Evolutionary conservation across 1,284 basidiomycete species (phyloP), one percentile per base, ranked within the genome.

Genomic region (Fomes fomentarius): DNA sequence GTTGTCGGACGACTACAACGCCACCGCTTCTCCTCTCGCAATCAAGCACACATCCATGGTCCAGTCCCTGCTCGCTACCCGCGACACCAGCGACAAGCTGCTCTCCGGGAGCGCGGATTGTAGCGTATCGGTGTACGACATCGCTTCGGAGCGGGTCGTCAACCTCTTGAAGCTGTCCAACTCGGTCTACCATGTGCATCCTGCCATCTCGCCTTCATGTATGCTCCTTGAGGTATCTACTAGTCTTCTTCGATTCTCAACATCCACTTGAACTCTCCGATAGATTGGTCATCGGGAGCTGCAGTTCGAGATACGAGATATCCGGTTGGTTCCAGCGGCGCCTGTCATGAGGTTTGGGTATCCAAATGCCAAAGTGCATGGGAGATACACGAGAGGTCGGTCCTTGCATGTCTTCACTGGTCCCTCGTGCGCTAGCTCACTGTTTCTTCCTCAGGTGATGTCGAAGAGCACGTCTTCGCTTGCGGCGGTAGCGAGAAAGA

Each of bases 261-360:
- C 26, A 21, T 30, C 17, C 15, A 31, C 8, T 21, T 56, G 44
- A 35, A 4, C 22, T 21, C 21, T 34, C 14, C 12, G 11, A 30
- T 15, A 81, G 80, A 71, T 82, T 43, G 74, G 73, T 12, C 78
- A 81, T 61, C 69, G 78, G 25, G 81, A 83, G 58, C 69, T 74
- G 26, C 81, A 83, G 57, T 81, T 79, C 52, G 80, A 83, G 58
- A 53, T 82, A 25, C 76, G 74, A 25, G 81, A 83, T 60, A 70
- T 74, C 56, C 71, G 81, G 12, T 47, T 67, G 37, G 69, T 73
- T 9, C 71, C 75, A 15, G 59, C 63, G 31, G 54, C 57, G 26
- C 66, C 75, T 4, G 73, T 73, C 14, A 69, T 73, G 48, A 68
- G 76, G 39, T 82, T 83, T 56, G 80, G 80, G 8, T 81, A 76